These are phyloP conservation scores for Musa balbisiana DNA, from an alignment of 202 grass and related monocot genomes.

Conservation along the genomic window DNA sequence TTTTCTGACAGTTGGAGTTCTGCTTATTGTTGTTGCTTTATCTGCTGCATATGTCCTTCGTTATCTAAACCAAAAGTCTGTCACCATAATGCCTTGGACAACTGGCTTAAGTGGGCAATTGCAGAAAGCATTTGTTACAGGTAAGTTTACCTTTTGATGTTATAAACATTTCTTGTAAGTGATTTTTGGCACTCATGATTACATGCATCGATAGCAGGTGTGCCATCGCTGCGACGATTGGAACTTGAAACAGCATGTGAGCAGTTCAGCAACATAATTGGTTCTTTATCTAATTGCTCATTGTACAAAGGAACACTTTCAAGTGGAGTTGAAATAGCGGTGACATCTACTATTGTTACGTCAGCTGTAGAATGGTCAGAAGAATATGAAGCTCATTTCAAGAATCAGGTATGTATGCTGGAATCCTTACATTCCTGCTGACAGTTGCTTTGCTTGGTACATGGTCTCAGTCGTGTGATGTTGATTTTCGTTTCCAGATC, in stretches of 20 bases:
- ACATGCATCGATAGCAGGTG: constrained; percentile 25
- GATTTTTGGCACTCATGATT: neutral
- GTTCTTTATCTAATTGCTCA: constrained; percentile 34
- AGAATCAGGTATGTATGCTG: constrained; percentile 43
- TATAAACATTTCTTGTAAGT: neutral
- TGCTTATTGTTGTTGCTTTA: constrained; percentile 23
- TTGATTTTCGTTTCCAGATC: constrained; percentile 33
- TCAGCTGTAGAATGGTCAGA: constrained; percentile 43
- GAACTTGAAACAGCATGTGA: constrained; percentile 81
- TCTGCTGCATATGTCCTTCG: constrained; percentile 36
- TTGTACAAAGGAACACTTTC: constrained; percentile 91
- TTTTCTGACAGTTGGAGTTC: constrained; percentile 33
- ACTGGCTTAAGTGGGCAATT: constrained; percentile 42
- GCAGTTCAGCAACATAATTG: constrained; percentile 82
- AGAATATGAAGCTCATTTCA: constrained; percentile 53
- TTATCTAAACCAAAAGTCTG: constrained; percentile 31
- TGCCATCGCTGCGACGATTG: constrained; percentile 41
- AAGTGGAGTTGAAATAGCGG: constrained; percentile 74
- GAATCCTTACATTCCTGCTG: neutral
- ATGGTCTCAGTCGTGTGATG: neutral
- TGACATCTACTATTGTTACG: constrained; percentile 40
- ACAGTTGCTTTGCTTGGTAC: neutral
- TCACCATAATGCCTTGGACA: constrained; percentile 54
- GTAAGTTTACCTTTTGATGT: constrained; percentile 29
- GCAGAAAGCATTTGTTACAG: constrained; percentile 41